Evolutionary conservation across 495 filamentous ascomycete species (phyloP).

Genomic region (Hyaloscypha hepaticicola): DNA sequence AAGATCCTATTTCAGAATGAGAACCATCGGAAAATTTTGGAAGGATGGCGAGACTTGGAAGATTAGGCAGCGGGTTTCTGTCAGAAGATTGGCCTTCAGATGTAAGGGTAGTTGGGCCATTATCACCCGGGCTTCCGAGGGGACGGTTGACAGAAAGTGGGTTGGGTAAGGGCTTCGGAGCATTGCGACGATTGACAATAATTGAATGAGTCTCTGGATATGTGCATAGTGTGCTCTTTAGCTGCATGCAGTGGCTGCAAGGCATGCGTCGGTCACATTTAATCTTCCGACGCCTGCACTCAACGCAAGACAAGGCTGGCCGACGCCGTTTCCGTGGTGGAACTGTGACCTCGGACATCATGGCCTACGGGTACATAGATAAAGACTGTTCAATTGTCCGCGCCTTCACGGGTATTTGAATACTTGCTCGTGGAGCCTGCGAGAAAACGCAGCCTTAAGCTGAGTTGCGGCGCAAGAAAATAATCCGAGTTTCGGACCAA

Average conservation of each 20-base stretch:
- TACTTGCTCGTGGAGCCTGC: neutral
- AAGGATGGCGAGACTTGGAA: neutral
- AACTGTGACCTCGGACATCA: constrained; percentile 6
- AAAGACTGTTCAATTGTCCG: neutral
- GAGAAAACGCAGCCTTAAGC: neutral
- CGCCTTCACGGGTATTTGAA: neutral
- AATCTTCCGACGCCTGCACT: constrained; percentile 43
- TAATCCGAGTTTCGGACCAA: neutral
- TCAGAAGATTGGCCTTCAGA: too few species aligned
- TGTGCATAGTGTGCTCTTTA: neutral
- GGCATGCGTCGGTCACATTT: constrained; percentile 43
- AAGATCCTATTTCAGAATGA: neutral
- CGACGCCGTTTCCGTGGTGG: constrained; percentile 38
- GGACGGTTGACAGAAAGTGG: neutral
- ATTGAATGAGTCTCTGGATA: constrained; percentile 3
- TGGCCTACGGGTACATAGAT: neutral
- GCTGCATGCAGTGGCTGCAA: constrained; percentile 32
- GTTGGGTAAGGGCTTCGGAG: neutral
- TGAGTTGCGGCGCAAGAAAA: neutral
- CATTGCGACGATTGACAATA: neutral
- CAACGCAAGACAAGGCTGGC: constrained; percentile 41
- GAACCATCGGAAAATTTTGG: neutral
- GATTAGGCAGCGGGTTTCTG: neutral
- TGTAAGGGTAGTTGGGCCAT: too few species aligned
- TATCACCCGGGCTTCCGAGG: too few species aligned